A percentile compares a stretch with the other conserved stretches of the same genome.
Evolutionary conservation across 1,139 yeast species (phyloP).

Genomic region (Saccharomyces hybrid): DNA sequence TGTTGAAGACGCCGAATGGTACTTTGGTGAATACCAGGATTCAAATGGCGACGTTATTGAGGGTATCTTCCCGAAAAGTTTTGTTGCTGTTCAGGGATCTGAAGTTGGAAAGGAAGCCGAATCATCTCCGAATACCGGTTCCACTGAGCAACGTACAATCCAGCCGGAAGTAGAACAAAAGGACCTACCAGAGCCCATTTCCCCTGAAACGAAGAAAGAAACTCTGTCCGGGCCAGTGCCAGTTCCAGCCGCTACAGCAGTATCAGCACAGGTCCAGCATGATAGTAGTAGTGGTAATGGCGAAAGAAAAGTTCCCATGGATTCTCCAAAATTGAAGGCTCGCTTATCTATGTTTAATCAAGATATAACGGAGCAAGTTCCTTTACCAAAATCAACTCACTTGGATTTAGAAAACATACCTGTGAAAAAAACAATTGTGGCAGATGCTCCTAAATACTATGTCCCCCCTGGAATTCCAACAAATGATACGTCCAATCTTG

Average conservation of each 20-base stretch:
- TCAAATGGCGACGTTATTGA: slow-evolving; percentile 33
- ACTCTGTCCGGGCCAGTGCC: slow-evolving; percentile 6
- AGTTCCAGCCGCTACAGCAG: slow-evolving; percentile 4
- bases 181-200: not conserved
- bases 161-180: not conserved
- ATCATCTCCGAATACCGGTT: not conserved
- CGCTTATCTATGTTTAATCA: slow-evolving; percentile 10
- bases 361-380: slow-evolving; percentile 5
- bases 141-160: not conserved
- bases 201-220: not conserved
- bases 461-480: slow-evolving; percentile 12
- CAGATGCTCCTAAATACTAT: slow-evolving; percentile 14
- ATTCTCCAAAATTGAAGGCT: slow-evolving; percentile 13
- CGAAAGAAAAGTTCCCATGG: slow-evolving; percentile 4
- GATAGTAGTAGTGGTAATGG: not conserved
- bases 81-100: slow-evolving; percentile 43
- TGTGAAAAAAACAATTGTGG: slow-evolving; percentile 13
- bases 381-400: slow-evolving; percentile 8
- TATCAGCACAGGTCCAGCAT: slow-evolving; percentile 5
- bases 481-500: slow-evolving; percentile 1
- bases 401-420: slow-evolving; percentile 1
- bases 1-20: slow-evolving; percentile 90
- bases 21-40: slow-evolving; percentile 54
- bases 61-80: slow-evolving; percentile 86
- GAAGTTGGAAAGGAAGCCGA: slow-evolving; percentile 1